These are phyloP conservation scores for Rheum nobile DNA, from an alignment of 148 eudicot genomes.

Conservation along the genomic window DNA sequence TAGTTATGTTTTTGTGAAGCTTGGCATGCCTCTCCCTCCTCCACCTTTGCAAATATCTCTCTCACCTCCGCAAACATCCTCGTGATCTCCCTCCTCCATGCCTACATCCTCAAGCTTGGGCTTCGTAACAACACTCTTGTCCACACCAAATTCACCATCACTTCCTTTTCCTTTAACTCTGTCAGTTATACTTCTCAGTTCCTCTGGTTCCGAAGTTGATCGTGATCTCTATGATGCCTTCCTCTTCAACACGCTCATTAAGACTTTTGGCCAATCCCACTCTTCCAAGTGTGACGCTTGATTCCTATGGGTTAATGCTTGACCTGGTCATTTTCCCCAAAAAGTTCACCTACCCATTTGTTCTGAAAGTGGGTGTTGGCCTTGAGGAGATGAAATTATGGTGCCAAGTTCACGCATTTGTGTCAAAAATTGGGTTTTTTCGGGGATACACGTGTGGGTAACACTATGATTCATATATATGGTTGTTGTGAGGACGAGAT, in stretches of 20 bases:
- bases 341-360: conserved; percentile 62
- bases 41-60: too few species aligned
- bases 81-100: too few species aligned
- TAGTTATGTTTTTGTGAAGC: too few species aligned
- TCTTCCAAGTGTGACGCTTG: conserved; percentile 19
- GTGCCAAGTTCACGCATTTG: conserved; percentile 42
- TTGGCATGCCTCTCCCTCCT: conserved; percentile 35
- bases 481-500: conserved; percentile 29
- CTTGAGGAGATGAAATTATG: conserved; percentile 35
- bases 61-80: conserved; percentile 35
- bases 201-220: conserved; percentile 23
- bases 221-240: conserved; percentile 36
- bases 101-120: conserved; percentile 41
- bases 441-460: conserved; percentile 33
- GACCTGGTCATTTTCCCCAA: conserved; percentile 27
- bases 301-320: conserved; percentile 27
- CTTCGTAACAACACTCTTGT: conserved; percentile 43
- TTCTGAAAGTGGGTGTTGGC: conserved; percentile 52
- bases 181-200: conserved; percentile 31
- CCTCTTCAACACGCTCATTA: conserved; percentile 45
- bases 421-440: conserved; percentile 39
- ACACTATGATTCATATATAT: conserved; percentile 57
- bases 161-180: conserved; percentile 16
- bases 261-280: conserved; percentile 30
- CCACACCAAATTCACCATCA: conserved; percentile 50